Base-by-base conservation (phyloP, 257 asterid species). In the Solanum habrochaites region DNA sequence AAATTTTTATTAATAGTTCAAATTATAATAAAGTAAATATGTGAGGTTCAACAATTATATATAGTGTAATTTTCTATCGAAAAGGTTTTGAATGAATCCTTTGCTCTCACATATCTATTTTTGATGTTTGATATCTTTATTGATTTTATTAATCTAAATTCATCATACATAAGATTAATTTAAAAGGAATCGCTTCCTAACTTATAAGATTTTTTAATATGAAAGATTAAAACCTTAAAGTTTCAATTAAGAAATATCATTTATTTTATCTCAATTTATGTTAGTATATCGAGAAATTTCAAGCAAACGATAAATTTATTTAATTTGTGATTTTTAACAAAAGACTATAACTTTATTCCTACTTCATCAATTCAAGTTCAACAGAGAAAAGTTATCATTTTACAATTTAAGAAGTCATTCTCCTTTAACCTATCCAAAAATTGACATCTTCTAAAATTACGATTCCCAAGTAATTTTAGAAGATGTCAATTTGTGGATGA, bases 51-150 rank as follows among this genome's bases (percentile, higher is more conserved):
- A 58, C 12, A 7, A 20, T 56, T 20, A 56, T 56, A 18, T 56
- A 20, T 3, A 0, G 0, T 58, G 12, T 58, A 58, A 62, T 62
- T n/a, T 10, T n/a, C 29, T 11, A 10, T 10, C 7, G 3, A 62
- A 4, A 23, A 4, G 0, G 27, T 62, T 62, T 62, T 1, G 31
- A 4, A 62, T 62, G 4, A 23, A 62, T 4, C 29, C 16, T 15
- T 1, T 23, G 3, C 31, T 62, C 3, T 14, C 14, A 62, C 0
- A 10, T 62, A 11, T 0, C 0, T 10, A 5, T 62, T n/a, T 3
- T 5, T 1, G 15, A 62, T n/a, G 8, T n/a, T 0, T 5, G 9
- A 64, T 64, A 64, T 4, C 3, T 11, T 3, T 3, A 25, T 25
- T 11, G 2, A 5, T n/a, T 5, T 5, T 13, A 25, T 11, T 64